Base-by-base conservation (phyloP, 2,329 filamentous ascomycete genomes). In the Claviceps africana region DNA sequence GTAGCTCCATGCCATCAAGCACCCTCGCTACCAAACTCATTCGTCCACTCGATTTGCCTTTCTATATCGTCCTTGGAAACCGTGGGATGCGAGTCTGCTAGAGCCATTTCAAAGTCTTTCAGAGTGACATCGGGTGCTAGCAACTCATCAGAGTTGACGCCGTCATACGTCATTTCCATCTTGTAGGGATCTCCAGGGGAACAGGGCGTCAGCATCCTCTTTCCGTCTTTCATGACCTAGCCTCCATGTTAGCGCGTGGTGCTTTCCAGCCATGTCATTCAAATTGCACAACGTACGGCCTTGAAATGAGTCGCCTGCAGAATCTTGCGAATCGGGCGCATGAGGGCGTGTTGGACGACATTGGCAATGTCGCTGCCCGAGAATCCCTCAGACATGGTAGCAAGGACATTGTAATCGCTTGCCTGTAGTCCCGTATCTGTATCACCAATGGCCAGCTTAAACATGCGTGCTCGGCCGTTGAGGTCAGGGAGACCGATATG, bases 231-330 rank as follows among this genome's bases (percentile, higher is more conserved):
- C 59, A 77, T 77, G 33, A 94, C 82, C 86, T 91, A 57, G 22
- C 46, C 15, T 22, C 11, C 19, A 52, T 58, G 54, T 59, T 56
- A 62, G 58, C 47, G 51, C 45, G 25, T 47, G 19, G 25, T 15
- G 39, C 15, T n/a, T 10, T 11, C 2, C 4, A 37, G 8, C 17
- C 30, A 17, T 21, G 17, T 5, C n/a, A 5, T 13, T 22, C 1
- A 25, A 45, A 30, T 17, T 42, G 19, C 15, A 19, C 3, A 45
- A 67, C 71, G 45, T 74, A 91, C 91, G 73, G 86, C 84, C 69
- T 96, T 96, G 71, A 97, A 98, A 72, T 98, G 93, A 51, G 93
- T 98, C 19, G 93, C 91, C 57, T 90, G 95, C 67, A 97, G 85
- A 59, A 98, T 97, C 70, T 96, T 94, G 56, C 93, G 79, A 56